Evolutionary conservation across 2,329 filamentous ascomycete genomes (phyloP).

Genomic region (Paracoccidioides lutzii): DNA sequence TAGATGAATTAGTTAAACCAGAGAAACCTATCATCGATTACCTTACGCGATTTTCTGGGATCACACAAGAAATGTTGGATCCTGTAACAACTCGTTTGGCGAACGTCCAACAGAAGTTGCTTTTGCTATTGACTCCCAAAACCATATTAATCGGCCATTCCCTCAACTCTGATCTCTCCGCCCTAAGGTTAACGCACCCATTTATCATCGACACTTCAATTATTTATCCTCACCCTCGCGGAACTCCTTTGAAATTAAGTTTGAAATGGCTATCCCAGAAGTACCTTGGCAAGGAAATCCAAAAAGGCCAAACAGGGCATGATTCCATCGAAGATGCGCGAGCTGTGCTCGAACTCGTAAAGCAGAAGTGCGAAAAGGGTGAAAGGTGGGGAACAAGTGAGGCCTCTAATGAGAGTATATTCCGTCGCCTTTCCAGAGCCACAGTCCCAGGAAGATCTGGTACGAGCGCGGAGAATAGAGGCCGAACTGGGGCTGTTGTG

Average conservation of each 20-base stretch:
- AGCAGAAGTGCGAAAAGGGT: slow-evolving; percentile 91
- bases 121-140: slow-evolving; percentile 48
- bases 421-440: slow-evolving; percentile 59
- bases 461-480: slow-evolving; percentile 12
- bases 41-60: slow-evolving; percentile 80
- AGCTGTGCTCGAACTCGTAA: slow-evolving; percentile 83
- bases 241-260: slow-evolving; percentile 77
- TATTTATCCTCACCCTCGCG: slow-evolving; percentile 79
- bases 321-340: slow-evolving; percentile 86
- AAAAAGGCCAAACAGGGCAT: slow-evolving; percentile 67
- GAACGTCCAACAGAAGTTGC: slow-evolving; percentile 69
- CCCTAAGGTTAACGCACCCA: slow-evolving; percentile 75
- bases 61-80: slow-evolving; percentile 72
- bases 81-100: slow-evolving; percentile 68
- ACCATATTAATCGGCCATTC: slow-evolving; percentile 37
- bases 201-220: slow-evolving; percentile 88
- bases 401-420: slow-evolving; percentile 71
- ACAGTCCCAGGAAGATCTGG: slow-evolving; percentile 26
- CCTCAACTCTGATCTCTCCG: slow-evolving; percentile 50
- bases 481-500: slow-evolving; percentile 47
- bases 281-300: slow-evolving; percentile 76
- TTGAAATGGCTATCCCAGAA: slow-evolving; percentile 82
- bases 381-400: slow-evolving; percentile 73
- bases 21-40: slow-evolving; percentile 82
- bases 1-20: slow-evolving; percentile 90